phyloP scores from a whole-genome alignment of 306 rosid species.

The Arachis hypogaea region DNA sequence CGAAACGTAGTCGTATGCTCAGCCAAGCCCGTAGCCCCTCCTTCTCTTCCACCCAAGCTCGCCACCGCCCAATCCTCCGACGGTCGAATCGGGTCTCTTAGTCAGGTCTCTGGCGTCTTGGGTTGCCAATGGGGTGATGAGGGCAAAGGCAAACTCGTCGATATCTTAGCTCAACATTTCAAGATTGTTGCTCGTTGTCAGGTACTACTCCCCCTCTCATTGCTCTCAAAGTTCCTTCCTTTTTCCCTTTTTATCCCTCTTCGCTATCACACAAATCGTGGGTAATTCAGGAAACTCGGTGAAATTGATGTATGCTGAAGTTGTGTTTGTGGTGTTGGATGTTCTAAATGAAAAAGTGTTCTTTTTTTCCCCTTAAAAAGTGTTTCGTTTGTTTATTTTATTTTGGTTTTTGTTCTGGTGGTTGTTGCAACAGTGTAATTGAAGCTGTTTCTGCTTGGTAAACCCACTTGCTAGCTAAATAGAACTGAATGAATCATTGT shows the following conservation, averaged over 20 bases:
- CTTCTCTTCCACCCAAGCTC: conserved; percentile 48
- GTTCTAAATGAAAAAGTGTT: not conserved
- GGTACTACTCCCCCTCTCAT: conserved; percentile 42
- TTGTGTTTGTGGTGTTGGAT: not conserved
- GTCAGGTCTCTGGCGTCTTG: conserved; percentile 86
- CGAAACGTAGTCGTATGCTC: conserved; percentile 55
- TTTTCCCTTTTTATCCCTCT: not conserved
- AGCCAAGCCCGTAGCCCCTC: conserved; percentile 47
- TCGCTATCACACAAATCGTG: not conserved
- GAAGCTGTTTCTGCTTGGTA: conserved; percentile 3
- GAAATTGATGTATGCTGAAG: not conserved
- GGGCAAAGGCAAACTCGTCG: conserved; percentile 96
- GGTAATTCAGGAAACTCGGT: not conserved
- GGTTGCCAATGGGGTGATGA: conserved; percentile 99
- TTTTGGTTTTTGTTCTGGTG: not conserved
- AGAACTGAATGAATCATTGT: not conserved
- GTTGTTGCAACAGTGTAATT: not conserved
- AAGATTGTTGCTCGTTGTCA: conserved; percentile 95
- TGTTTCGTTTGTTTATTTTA: not conserved
- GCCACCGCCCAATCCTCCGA: conserved; percentile 50
- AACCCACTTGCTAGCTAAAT: not conserved
- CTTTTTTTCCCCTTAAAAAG: not conserved
- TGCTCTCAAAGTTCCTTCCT: not conserved
- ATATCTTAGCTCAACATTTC: conserved; percentile 86
- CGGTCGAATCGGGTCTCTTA: conserved; percentile 67